These are phyloP conservation scores for Paraurostyla sp. DNA, from an alignment of 73 alveolate species.

Conservation along the genomic window DNA sequence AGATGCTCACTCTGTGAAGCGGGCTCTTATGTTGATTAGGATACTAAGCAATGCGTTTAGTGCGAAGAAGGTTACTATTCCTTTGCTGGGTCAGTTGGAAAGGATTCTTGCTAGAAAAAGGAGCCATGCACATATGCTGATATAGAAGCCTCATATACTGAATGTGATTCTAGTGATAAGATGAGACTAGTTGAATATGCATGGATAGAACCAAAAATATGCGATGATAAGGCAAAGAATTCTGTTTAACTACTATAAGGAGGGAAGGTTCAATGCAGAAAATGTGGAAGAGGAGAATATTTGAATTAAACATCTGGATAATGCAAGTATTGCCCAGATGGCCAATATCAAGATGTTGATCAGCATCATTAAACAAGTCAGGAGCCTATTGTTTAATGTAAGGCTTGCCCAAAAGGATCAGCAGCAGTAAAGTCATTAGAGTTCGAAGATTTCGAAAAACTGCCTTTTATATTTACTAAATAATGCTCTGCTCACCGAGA, in stretches of 20 bases:
- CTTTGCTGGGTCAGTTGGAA: conserved; percentile 40
- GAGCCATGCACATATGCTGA: conserved; percentile 43
- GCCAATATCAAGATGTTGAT: background rate
- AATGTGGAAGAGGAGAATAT: conserved; percentile 37
- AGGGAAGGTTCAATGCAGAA: background rate
- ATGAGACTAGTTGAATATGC: conserved; percentile 8
- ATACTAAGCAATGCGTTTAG: background rate
- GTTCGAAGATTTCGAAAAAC: conserved; percentile 1
- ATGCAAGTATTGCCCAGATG: conserved; percentile 51
- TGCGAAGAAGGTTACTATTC: conserved; percentile 31
- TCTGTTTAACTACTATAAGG: background rate
- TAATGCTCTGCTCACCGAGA: background rate
- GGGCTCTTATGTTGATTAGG: conserved; percentile 15
- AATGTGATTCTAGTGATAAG: background rate
- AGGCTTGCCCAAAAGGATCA: background rate
- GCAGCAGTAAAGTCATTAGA: conserved; percentile 14
- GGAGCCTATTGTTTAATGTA: background rate
- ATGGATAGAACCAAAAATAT: conserved; percentile 43
- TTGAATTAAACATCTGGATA: background rate
- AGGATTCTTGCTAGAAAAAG: background rate
- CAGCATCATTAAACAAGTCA: background rate
- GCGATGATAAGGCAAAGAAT: conserved; percentile 9
- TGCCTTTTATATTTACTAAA: background rate
- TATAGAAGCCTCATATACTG: background rate
- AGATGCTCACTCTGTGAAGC: conserved; percentile 56